A percentile compares a stretch with the other conserved stretches of the same genome.
Conservation (phyloP, 208 protist species). For the Acanthamoeba sp. region DNA sequence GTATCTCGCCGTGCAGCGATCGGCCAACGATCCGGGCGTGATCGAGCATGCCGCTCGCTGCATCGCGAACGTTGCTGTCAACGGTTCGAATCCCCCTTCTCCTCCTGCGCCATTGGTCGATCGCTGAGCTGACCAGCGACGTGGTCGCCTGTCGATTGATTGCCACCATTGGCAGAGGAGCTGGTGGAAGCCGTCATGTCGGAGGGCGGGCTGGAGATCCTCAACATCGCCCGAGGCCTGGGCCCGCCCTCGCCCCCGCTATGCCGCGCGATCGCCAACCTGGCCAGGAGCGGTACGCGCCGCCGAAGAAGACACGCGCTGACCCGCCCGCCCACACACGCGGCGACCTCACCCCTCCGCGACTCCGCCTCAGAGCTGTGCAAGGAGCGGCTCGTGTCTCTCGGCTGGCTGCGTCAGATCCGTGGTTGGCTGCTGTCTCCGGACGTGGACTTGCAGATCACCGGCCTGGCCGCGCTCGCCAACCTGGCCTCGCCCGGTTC, state of each 20-base stretch:
- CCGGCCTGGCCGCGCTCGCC: not conserved
- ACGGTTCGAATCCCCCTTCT: too few species aligned
- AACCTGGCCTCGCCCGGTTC: constrained; percentile 35
- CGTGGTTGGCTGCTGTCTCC: not conserved
- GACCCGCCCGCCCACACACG: not conserved
- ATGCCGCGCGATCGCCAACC: not conserved
- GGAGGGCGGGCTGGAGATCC: constrained; percentile 36
- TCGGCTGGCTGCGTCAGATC: not conserved
- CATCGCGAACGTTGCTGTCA: constrained; percentile 1
- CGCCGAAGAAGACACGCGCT: too few species aligned
- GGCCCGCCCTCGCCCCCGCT: not conserved
- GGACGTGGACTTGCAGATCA: not conserved
- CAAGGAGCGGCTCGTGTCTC: not conserved
- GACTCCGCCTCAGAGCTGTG: too few species aligned
- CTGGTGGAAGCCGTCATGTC: not conserved
- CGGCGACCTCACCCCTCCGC: too few species aligned
- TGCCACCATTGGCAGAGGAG: not conserved
- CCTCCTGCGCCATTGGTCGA: too few species aligned
- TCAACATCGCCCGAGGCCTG: not conserved
- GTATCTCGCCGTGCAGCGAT: not conserved
- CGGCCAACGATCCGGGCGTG: not conserved
- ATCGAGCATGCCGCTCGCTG: not conserved
- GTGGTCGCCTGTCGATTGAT: not conserved
- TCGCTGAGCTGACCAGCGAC: too few species aligned
- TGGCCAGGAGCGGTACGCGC: constrained; percentile 20